Percentiles rank a stretch among this genome's conserved stretches.
Conservation (phyloP, 2,329 filamentous ascomycete species). For the Exophiala mesophila region DNA sequence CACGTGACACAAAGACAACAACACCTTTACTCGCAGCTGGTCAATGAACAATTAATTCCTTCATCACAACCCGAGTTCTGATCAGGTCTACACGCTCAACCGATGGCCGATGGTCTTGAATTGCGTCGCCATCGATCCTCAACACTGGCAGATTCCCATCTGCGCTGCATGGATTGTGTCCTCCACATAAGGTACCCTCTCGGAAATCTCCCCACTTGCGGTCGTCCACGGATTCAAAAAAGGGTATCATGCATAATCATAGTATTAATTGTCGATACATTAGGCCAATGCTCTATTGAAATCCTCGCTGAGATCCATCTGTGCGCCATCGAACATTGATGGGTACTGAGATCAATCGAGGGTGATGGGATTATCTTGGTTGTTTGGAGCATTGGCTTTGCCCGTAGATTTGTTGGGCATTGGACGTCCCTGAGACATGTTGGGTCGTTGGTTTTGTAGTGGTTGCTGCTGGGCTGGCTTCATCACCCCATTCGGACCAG, state of each 20-base stretch:
- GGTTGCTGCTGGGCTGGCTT: slow-evolving; percentile 8
- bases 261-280: no score
- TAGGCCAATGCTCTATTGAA: no score
- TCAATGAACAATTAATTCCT: no score
- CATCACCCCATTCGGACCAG: slow-evolving; percentile 4
- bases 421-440: not conserved
- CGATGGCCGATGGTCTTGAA: no score
- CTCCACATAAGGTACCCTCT: no score
- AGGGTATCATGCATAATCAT: slow-evolving; percentile 6
- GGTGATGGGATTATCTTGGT: slow-evolving; percentile 2
- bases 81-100: no score
- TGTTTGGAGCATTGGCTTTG: not conserved
- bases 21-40: no score
- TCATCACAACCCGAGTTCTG: no score
- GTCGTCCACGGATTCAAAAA: slow-evolving; percentile 1
- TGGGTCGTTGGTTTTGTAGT: slow-evolving; percentile 1
- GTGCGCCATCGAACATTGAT: slow-evolving; percentile 2
- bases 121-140: no score
- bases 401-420: not conserved
- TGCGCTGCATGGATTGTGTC: no score
- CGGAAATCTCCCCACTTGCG: not conserved
- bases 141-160: no score
- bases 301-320: not conserved
- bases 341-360: not conserved
- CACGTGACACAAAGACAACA: no score